Conservation (phyloP, 2,329 filamentous ascomycete species). For the Cladorrhinum sp. region DNA sequence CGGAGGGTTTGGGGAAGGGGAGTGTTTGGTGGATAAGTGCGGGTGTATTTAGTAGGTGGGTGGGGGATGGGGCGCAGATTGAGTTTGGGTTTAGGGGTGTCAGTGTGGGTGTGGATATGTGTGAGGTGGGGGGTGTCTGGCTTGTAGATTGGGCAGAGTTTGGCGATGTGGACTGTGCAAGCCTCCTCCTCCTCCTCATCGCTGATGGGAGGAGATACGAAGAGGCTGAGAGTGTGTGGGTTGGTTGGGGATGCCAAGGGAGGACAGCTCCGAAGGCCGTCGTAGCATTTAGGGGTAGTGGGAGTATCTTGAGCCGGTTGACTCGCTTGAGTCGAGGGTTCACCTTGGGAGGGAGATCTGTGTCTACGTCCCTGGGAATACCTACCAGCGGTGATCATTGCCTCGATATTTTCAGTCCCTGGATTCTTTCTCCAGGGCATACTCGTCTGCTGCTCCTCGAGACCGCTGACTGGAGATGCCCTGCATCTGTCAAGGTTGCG, state of each 20-base stretch:
- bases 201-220: not conserved
- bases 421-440: not conserved
- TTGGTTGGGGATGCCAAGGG: not conserved
- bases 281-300: not conserved
- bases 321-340: not conserved
- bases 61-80: not conserved
- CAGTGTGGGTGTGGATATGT: not conserved
- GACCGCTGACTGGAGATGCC: not conserved
- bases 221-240: not conserved
- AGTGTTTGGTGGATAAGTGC: not conserved
- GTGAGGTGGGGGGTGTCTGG: not conserved
- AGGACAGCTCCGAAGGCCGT: not conserved
- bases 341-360: not conserved
- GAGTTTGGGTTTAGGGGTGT: not conserved
- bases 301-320: not conserved
- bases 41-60: not conserved
- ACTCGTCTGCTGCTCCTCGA: not conserved
- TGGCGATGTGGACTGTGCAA: not conserved
- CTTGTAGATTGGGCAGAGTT: not conserved
- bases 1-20: not conserved
- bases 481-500: not conserved
- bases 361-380: not conserved
- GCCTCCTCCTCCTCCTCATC: not conserved
- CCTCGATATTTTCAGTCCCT: not conserved
- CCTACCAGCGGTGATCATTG: not conserved